Conservation (phyloP, 768 basidiomycete genomes). For the Lactifluus volemus region DNA sequence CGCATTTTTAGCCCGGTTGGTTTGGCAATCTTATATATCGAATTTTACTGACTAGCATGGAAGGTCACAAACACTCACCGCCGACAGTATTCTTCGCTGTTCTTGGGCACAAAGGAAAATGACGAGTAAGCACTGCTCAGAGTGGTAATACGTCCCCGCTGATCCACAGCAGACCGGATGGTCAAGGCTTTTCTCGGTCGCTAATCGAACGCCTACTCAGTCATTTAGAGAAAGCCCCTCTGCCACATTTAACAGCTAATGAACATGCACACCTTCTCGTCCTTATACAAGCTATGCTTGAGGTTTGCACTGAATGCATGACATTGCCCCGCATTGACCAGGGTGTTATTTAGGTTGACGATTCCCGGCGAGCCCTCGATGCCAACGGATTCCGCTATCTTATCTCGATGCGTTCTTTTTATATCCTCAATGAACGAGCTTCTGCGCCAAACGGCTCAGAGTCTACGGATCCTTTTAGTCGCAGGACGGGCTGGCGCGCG, state of each 20-base stretch:
- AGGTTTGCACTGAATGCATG: conserved; percentile 39
- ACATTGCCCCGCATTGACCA: conserved; percentile 1
- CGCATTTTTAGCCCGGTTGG: conserved; percentile 20
- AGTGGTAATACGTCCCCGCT: background rate
- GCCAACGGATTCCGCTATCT: conserved; percentile 89
- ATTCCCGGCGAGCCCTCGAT: conserved; percentile 85
- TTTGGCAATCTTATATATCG: background rate
- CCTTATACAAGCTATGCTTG: conserved; percentile 78
- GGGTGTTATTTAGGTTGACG: conserved; percentile 55
- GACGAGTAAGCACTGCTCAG: conserved; percentile 36
- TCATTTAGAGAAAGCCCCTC: conserved; percentile 49
- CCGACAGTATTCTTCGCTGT: conserved; percentile 46
- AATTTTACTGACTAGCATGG: background rate
- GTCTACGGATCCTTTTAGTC: conserved; percentile 34
- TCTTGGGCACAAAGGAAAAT: conserved; percentile 35
- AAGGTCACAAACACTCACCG: conserved; percentile 18
- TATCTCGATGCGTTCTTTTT: conserved; percentile 86
- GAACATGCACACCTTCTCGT: conserved; percentile 81
- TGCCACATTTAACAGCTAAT: conserved; percentile 65
- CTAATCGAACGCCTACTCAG: conserved; percentile 55
- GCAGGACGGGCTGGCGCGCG: conserved; percentile 51
- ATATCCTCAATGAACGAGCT: conserved; percentile 67
- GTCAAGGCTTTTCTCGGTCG: conserved; percentile 50
- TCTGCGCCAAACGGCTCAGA: conserved; percentile 40
- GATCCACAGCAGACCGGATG: conserved; percentile 31